Evolutionary conservation across 2,329 filamentous ascomycete genomes (phyloP), one percentile per base, ranked within the genome.

Genomic region (Fonsecaea multimorphosa): DNA sequence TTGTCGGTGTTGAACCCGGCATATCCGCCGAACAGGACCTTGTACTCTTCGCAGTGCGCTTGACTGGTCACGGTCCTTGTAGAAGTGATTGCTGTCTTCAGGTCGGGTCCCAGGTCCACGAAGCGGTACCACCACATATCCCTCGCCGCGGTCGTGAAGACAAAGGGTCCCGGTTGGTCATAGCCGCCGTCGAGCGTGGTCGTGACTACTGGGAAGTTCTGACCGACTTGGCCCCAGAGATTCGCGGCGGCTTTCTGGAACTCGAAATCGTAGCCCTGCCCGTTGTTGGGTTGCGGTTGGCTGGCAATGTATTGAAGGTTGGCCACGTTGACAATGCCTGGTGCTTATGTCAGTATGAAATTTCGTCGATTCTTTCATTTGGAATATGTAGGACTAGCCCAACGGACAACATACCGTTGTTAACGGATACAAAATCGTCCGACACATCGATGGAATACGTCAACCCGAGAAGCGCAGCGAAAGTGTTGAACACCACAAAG

Each of bases 111-210:
- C 2, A 36, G 12, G 46, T 68, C 64, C 11, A 61, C 34, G 53
- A 68, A 68, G 0, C 64, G 54, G 44, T 66, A 60, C 52, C 46
- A 57, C 24, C 36, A 63, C 11, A 32, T n/a, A 34, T 40, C 40
- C 54, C 38, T 22, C 1, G 27, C 63, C 69, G 82, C 80, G 3
- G 84, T 81, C 0, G 79, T 80, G 71, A 83, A 85, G 52, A 78
- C 81, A 14, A 16, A 11, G 1, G 19, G 11, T 2, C 8, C 8
- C 19, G 5, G 2, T 8, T 6, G 1, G 44, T 40, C 29, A n/a
- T 34, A n/a, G n/a, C n/a, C 3, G 40, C 22, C 0, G 82, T 80
- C 69, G 82, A 82, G 56, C 80, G 27, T 29, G 12, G 29, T 36
- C 29, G 32, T 38, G 58, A 54, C 22, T 36, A 29, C 32, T 11